Percentiles rank a stretch among this genome's conserved stretches.
These are phyloP conservation scores for Ogataea methanolica DNA, from an alignment of 805 yeast genomes.

Conservation along the genomic window DNA sequence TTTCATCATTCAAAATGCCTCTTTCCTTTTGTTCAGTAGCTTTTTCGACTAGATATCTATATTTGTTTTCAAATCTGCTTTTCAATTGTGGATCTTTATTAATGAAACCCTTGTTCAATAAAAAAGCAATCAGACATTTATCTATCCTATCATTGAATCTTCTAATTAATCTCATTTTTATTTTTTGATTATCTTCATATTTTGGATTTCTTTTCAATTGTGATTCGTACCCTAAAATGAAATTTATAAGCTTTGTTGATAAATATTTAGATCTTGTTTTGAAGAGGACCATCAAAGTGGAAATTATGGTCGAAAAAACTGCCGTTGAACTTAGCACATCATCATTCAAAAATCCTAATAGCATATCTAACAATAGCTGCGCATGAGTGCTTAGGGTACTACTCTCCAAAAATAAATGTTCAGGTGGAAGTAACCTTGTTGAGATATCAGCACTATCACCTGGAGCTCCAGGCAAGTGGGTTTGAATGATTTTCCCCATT, in stretches of 20 bases:
- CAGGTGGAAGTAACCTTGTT: conserved; percentile 43
- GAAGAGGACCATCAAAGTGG: conserved; percentile 58
- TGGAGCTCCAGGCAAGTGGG: conserved; percentile 39
- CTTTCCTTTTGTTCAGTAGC: conserved; percentile 24
- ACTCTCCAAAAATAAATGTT: conserved; percentile 60
- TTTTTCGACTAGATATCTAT: conserved; percentile 27
- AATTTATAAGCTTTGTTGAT: conserved; percentile 48
- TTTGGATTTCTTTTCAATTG: conserved; percentile 51
- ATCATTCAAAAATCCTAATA: conserved; percentile 52
- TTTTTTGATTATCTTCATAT: conserved; percentile 30
- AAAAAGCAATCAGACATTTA: conserved; percentile 28
- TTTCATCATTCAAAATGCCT: conserved; percentile 35
- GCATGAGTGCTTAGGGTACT: conserved; percentile 64
- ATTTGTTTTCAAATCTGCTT: conserved; percentile 30
- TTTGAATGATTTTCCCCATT: conserved; percentile 52
- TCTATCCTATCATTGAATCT: conserved; percentile 34
- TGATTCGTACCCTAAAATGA: conserved; percentile 58
- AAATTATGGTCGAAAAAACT: conserved; percentile 61
- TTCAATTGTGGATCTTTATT: conserved; percentile 27
- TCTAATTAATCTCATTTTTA: conserved; percentile 27
- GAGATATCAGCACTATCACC: conserved; percentile 19
- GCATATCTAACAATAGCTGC: conserved; percentile 57
- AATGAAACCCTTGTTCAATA: conserved; percentile 30
- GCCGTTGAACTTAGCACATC: conserved; percentile 54
- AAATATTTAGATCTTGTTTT: conserved; percentile 61